These are phyloP conservation scores for Amanita jacksonii DNA, from an alignment of 768 basidiomycete genomes.

Conservation along the genomic window DNA sequence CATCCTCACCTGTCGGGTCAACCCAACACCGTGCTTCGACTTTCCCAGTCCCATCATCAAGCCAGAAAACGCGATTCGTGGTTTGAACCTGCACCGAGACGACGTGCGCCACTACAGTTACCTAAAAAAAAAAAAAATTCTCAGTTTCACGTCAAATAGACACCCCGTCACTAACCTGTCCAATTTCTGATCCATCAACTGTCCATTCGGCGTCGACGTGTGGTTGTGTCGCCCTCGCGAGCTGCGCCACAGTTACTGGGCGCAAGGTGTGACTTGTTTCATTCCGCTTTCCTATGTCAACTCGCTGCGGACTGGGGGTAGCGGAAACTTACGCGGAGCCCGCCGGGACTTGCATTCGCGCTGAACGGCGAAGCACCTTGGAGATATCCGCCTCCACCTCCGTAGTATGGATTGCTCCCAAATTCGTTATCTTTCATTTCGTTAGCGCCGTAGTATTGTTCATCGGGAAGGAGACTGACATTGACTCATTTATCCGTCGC, in stretches of 20 bases:
- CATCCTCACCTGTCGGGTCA: conserved; percentile 52
- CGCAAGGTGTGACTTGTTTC: conserved; percentile 13
- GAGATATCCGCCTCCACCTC: conserved; percentile 48
- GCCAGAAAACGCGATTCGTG: conserved; percentile 69
- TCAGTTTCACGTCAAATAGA: background rate
- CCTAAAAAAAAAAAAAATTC: too few species aligned
- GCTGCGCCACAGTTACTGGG: conserved; percentile 45
- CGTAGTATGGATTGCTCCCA: conserved; percentile 22
- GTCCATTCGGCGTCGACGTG: conserved; percentile 87
- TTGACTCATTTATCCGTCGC: conserved; percentile 21
- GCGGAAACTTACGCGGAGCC: conserved; percentile 29
- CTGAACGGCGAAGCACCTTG: conserved; percentile 54
- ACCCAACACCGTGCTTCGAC: conserved; percentile 81
- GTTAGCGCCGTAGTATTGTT: too few species aligned
- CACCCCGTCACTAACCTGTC: conserved; percentile 68
- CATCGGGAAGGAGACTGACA: conserved; percentile 21
- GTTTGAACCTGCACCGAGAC: conserved; percentile 56
- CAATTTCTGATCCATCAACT: conserved; percentile 71
- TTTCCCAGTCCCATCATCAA: conserved; percentile 82
- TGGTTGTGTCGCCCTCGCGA: conserved; percentile 66
- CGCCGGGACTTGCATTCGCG: conserved; percentile 50
- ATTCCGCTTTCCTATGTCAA: background rate
- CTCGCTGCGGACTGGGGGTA: background rate
- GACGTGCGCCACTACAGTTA: conserved; percentile 70
- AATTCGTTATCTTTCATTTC: conserved; percentile 26